These are phyloP conservation scores for Lentinula guzmanii DNA, from an alignment of 768 basidiomycete genomes.

Conservation along the genomic window DNA sequence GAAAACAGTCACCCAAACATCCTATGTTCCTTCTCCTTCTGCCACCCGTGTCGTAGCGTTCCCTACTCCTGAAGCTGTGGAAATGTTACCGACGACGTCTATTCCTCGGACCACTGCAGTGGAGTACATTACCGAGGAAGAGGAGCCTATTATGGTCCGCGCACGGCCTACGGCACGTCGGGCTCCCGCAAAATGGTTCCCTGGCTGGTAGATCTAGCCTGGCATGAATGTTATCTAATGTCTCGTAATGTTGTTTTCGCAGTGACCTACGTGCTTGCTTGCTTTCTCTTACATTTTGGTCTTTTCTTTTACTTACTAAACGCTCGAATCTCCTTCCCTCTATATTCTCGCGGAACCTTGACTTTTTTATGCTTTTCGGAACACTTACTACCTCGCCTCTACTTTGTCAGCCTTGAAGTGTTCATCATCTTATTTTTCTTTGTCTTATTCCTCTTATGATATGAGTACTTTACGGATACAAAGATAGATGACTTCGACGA, in stretches of 20 bases:
- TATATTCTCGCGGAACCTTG: slow-evolving; percentile 9
- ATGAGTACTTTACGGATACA: slow-evolving; percentile 4
- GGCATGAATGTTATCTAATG: slow-evolving; percentile 16
- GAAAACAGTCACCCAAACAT: slow-evolving; percentile 61
- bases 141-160: slow-evolving; percentile 33
- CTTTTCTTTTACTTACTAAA: slow-evolving; percentile 7
- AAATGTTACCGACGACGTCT: slow-evolving; percentile 49
- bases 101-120: slow-evolving; percentile 74
- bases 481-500: slow-evolving; percentile 3
- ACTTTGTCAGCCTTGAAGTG: neutral
- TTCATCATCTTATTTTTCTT: neutral
- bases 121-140: slow-evolving; percentile 55
- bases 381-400: neutral
- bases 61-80: slow-evolving; percentile 62
- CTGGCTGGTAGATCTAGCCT: slow-evolving; percentile 40
- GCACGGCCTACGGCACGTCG: slow-evolving; percentile 43
- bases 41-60: slow-evolving; percentile 71
- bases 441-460: neutral
- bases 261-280: slow-evolving; percentile 23
- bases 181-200: slow-evolving; percentile 54
- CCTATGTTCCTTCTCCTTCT: slow-evolving; percentile 70
- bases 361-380: slow-evolving; percentile 7
- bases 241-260: slow-evolving; percentile 20
- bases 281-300: slow-evolving; percentile 16
- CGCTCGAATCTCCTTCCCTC: slow-evolving; percentile 14